These are phyloP conservation scores for Annona cherimola DNA, from an alignment of 164 flowering plant genomes.

Conservation along the genomic window DNA sequence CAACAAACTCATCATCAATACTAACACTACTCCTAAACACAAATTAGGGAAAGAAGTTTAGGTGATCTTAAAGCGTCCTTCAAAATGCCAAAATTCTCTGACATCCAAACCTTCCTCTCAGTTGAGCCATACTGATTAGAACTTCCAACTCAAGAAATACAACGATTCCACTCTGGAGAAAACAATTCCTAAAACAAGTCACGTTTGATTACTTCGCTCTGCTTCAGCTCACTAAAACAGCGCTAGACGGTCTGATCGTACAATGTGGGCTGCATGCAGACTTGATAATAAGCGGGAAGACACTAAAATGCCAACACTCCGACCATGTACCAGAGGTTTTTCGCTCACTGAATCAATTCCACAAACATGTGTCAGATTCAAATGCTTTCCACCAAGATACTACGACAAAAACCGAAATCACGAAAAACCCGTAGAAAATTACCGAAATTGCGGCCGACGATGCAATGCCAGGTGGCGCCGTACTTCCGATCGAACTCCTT, in stretches of 20 bases:
- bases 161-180: neutral
- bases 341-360: neutral
- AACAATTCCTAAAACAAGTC: neutral
- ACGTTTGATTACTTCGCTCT: neutral
- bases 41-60: neutral
- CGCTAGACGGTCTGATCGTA: neutral
- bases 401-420: neutral
- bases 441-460: slow-evolving; percentile 98
- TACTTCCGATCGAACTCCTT: slow-evolving; percentile 93
- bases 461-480: slow-evolving; percentile 99
- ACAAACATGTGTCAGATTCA: neutral
- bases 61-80: neutral
- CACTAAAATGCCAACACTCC: neutral
- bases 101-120: neutral
- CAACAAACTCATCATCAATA: neutral
- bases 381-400: neutral
- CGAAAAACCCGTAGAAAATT: slow-evolving; percentile 11
- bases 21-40: neutral
- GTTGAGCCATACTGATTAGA: neutral
- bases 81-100: neutral
- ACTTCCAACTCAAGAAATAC: neutral
- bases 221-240: neutral
- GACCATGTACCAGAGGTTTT: neutral
- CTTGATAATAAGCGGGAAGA: no score
- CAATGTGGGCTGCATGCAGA: no score